phyloP scores from a whole-genome alignment of 192 early-diverging fungal genomes.

The Dimargaris xerosporica region DNA sequence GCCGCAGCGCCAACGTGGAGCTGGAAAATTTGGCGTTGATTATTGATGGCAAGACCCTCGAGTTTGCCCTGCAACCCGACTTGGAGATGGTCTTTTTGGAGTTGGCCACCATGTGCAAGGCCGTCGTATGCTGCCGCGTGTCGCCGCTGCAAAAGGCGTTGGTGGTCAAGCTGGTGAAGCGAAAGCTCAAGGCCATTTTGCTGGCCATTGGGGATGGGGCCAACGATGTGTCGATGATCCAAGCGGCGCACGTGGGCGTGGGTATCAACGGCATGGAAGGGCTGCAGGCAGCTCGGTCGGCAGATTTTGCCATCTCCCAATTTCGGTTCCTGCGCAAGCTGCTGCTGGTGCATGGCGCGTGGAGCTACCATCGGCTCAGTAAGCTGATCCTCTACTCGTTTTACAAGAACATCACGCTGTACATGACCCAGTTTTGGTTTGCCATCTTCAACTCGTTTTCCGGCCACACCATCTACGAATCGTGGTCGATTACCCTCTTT shows the following conservation, averaged over 20 bases:
- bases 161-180: conserved; percentile 96
- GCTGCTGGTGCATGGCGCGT: conserved; percentile 88
- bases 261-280: conserved; percentile 95
- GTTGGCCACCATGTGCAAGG: conserved; percentile 81
- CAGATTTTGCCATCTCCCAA: conserved; percentile 98
- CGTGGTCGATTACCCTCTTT: conserved; percentile 91
- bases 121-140: conserved; percentile 96
- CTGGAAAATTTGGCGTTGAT: conserved; percentile 72
- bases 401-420: conserved; percentile 98
- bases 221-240: conserved; percentile 99
- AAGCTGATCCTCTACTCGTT: conserved; percentile 96
- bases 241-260: conserved; percentile 95
- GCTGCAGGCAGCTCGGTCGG: conserved; percentile 87
- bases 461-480: conserved; percentile 93
- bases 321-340: conserved; percentile 91
- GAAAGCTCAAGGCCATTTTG: conserved; percentile 70
- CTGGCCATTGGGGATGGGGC: conserved; percentile 98
- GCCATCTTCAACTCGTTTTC: conserved; percentile 91
- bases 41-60: conserved; percentile 87
- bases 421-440: conserved; percentile 96
- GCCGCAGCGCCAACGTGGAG: conserved; percentile 23
- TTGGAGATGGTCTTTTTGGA: conserved; percentile 68
- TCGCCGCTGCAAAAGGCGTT: conserved; percentile 96
- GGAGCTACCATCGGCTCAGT: conserved; percentile 89
- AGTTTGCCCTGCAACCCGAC: conserved; percentile 84